Percentiles rank a stretch among this genome's conserved stretches.
Conservation (phyloP, 371 early-diverging fungal genomes). For the Gilbertella persicaria region DNA sequence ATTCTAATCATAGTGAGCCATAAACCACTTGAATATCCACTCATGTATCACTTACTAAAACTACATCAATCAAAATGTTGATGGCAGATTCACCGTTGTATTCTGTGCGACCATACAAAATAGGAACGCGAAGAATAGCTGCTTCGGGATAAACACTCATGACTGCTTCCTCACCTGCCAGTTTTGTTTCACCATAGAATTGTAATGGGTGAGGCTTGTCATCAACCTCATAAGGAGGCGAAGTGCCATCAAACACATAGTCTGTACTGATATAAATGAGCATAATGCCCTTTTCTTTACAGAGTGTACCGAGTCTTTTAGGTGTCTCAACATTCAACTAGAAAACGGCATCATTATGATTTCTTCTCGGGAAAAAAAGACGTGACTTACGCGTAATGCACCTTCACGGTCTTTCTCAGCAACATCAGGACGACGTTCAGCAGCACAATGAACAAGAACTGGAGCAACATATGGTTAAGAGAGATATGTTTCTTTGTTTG, state of each 20-base stretch:
- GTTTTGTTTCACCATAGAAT: conserved; percentile 79
- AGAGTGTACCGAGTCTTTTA: conserved; percentile 54
- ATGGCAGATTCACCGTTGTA: conserved; percentile 78
- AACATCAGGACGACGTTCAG: conserved; percentile 86
- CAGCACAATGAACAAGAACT: conserved; percentile 85
- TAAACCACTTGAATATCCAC: no score
- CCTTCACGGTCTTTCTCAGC: conserved; percentile 69
- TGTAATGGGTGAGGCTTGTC: conserved; percentile 79
- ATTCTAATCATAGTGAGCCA: conserved; percentile 32
- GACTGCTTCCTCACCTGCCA: conserved; percentile 73
- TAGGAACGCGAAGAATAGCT: conserved; percentile 77
- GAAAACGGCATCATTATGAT: no score
- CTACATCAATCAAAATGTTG: conserved; percentile 67
- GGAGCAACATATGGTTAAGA: not conserved
- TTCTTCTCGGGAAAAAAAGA: not conserved
- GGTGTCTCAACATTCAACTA: conserved; percentile 74
- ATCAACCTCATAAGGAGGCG: conserved; percentile 74
- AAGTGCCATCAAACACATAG: conserved; percentile 89
- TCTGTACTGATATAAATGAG: conserved; percentile 89
- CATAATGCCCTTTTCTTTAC: conserved; percentile 49
- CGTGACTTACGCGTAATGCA: conserved; percentile 45
- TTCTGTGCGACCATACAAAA: conserved; percentile 75
- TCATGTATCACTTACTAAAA: conserved; percentile 59
- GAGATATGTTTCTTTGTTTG: not conserved
- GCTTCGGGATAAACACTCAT: conserved; percentile 55